These are phyloP conservation scores for Durotheca rogersii DNA, from an alignment of 495 filamentous ascomycete species.

Conservation along the genomic window DNA sequence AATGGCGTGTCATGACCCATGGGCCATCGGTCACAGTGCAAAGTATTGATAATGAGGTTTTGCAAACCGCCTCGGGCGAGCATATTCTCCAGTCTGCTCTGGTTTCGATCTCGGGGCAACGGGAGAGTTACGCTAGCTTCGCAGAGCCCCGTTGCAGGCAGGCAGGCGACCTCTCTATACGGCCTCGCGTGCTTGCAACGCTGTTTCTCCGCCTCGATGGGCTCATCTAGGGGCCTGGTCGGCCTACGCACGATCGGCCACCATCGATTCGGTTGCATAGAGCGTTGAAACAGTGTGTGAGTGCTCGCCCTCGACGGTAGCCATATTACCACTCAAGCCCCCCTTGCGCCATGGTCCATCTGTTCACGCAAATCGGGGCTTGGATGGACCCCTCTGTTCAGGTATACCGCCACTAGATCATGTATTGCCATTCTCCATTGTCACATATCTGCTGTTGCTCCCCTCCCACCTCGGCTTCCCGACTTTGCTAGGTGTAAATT, in stretches of 20 bases:
- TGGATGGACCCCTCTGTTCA: slow-evolving; percentile 20
- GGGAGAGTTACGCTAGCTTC: too few relatives aligned
- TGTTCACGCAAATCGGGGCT: slow-evolving; percentile 16
- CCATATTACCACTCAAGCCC: slow-evolving; percentile 15
- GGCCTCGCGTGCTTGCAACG: too few relatives aligned
- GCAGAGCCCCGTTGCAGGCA: slow-evolving; percentile 10
- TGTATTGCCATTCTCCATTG: slow-evolving; percentile 16
- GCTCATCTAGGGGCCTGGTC: slow-evolving; percentile 2
- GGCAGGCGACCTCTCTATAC: slow-evolving; percentile 25
- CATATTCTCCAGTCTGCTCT: slow-evolving; percentile 4
- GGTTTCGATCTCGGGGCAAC: slow-evolving; percentile 1
- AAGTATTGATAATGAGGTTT: slow-evolving; percentile 8
- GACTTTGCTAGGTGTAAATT: slow-evolving; percentile 6
- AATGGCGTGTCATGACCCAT: slow-evolving; percentile 20
- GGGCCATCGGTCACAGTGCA: slow-evolving; percentile 17
- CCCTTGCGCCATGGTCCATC: slow-evolving; percentile 34
- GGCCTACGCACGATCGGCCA: slow-evolving; percentile 22
- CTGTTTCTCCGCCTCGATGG: slow-evolving; percentile 3
- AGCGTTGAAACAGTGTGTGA: slow-evolving; percentile 33
- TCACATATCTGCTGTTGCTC: slow-evolving; percentile 14
- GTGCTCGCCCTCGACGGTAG: slow-evolving; percentile 13
- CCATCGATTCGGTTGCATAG: slow-evolving; percentile 24
- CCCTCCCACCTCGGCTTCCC: slow-evolving; percentile 18
- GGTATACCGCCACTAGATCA: slow-evolving; percentile 26
- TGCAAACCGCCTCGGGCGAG: background rate